A percentile compares a stretch with the other conserved stretches of the same genome.
These are phyloP conservation scores for Aureobasidium melanogenum DNA, from an alignment of 2,329 filamentous ascomycete genomes.

Conservation along the genomic window DNA sequence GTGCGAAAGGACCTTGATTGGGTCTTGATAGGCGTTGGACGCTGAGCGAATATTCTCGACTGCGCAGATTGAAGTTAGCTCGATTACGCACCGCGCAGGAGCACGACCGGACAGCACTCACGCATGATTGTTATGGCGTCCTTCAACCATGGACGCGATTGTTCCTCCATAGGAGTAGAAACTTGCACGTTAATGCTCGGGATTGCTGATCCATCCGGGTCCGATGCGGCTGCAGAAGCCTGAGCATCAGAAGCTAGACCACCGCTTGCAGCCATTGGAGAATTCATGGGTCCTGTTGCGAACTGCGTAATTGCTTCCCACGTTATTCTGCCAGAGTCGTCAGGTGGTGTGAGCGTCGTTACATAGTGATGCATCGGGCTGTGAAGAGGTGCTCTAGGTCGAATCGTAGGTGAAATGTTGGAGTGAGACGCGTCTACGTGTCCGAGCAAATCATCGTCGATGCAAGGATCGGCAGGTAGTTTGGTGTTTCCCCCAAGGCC, in stretches of 20 bases:
- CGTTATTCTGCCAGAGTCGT: conserved; percentile 31
- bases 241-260: conserved; percentile 3
- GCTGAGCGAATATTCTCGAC: conserved; percentile 28
- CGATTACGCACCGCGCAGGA: too few relatives aligned
- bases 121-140: conserved; percentile 22
- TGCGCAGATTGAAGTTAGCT: conserved; percentile 17
- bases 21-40: conserved; percentile 16
- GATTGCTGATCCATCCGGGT: background rate
- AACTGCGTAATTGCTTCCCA: conserved; percentile 31
- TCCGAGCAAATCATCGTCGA: conserved; percentile 11
- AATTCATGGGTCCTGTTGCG: conserved; percentile 28
- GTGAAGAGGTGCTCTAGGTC: conserved; percentile 19
- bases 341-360: conserved; percentile 37
- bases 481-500: background rate
- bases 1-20: conserved; percentile 51
- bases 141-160: conserved; percentile 19
- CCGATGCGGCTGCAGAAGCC: conserved; percentile 5
- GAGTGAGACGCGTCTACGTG: background rate
- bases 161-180: background rate
- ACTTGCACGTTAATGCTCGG: conserved; percentile 7
- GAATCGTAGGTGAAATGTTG: background rate
- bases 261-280: conserved; percentile 30
- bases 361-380: conserved; percentile 26
- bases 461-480: conserved; percentile 13
- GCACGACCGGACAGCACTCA: conserved; percentile 15